Evolutionary conservation across 768 basidiomycete genomes (phyloP).

Genomic region (Cystofilobasidium capitatum): DNA sequence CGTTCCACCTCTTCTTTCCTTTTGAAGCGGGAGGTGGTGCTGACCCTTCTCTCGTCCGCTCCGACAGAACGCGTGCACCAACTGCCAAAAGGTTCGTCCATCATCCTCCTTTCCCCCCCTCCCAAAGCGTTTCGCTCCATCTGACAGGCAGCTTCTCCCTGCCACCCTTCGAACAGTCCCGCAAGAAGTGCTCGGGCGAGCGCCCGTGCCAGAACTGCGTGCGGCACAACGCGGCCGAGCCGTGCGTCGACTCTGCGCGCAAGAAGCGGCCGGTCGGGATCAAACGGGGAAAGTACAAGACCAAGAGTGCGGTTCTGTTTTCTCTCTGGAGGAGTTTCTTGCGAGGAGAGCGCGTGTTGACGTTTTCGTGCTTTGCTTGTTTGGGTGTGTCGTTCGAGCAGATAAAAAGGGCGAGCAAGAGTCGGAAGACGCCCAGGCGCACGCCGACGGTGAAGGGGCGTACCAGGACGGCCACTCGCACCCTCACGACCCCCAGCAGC

Average conservation of each 20-base stretch:
- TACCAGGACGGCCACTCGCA: too few species aligned
- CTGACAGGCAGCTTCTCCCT: not conserved
- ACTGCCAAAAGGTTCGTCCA: conserved; percentile 3
- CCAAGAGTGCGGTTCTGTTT: conserved; percentile 2
- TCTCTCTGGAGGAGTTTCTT: too few species aligned
- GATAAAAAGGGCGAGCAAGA: too few species aligned
- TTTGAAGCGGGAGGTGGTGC: not conserved
- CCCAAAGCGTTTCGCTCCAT: not conserved
- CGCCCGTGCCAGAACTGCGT: not conserved
- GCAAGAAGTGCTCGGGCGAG: conserved; percentile 5
- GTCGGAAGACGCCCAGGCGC: too few species aligned
- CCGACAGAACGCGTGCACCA: conserved; percentile 1
- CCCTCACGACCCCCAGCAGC: too few species aligned
- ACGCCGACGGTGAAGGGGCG: too few species aligned
- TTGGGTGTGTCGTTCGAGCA: too few species aligned
- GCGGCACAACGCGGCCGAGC: not conserved
- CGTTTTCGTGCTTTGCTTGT: too few species aligned
- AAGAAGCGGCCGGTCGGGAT: conserved; percentile 4
- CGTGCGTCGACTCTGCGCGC: not conserved
- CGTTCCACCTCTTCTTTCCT: not conserved
- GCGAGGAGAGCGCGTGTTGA: too few species aligned
- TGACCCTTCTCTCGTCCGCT: not conserved
- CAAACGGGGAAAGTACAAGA: conserved; percentile 8
- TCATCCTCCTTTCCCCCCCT: not conserved
- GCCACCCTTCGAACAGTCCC: not conserved